Evolutionary conservation across 2,329 filamentous ascomycete genomes (phyloP).

Genomic region (Periconia sp.): DNA sequence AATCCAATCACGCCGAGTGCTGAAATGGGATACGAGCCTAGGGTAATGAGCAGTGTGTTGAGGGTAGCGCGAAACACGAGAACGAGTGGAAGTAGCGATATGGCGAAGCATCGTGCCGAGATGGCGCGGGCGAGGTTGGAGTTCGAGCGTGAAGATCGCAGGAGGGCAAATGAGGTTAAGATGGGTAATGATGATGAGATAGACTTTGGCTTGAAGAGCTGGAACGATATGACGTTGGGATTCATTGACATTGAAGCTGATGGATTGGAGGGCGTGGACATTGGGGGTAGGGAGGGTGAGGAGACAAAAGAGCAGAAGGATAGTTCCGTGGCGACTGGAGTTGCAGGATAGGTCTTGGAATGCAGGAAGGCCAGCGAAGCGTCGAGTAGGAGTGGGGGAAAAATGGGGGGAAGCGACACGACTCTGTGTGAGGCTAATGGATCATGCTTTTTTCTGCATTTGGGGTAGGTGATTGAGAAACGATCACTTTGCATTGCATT

Average conservation of each 20-base stretch:
- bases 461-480: too few species aligned
- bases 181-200: background rate
- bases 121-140: conserved; percentile 47
- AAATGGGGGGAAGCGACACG: too few species aligned
- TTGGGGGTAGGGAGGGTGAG: conserved; percentile 5
- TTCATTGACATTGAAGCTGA: conserved; percentile 6
- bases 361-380: background rate
- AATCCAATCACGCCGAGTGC: background rate
- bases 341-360: background rate
- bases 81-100: conserved; percentile 27
- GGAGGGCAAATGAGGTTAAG: conserved; percentile 5
- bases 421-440: too few species aligned
- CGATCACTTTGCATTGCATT: too few species aligned
- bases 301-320: background rate
- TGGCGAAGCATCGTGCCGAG: conserved; percentile 37
- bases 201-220: conserved; percentile 2
- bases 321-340: too few species aligned
- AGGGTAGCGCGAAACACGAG: conserved; percentile 13
- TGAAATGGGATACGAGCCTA: background rate
- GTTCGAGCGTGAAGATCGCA: conserved; percentile 43
- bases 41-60: conserved; percentile 1
- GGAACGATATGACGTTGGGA: conserved; percentile 14
- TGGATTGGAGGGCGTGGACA: conserved; percentile 1
- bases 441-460: too few species aligned
- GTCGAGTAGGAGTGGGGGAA: conserved; percentile 7